Evolutionary conservation across 768 basidiomycete genomes (phyloP).

Genomic region (Lentinula guzmanii): DNA sequence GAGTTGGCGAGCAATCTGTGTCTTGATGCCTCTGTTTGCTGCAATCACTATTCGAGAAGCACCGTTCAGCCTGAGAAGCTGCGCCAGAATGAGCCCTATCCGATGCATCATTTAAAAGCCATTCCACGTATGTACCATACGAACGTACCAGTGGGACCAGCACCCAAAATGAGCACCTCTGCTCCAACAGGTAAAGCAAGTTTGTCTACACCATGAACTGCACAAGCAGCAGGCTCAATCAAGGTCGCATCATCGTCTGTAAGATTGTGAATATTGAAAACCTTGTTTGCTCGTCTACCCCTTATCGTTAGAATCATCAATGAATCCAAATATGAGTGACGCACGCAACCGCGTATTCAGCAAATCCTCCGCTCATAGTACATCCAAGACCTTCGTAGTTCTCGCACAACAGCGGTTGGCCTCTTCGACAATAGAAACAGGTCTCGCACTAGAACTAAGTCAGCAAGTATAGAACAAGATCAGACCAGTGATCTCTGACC

Average conservation of each 20-base stretch:
- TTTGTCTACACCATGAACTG: conserved; percentile 75
- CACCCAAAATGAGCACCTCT: conserved; percentile 69
- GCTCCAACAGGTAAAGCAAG: conserved; percentile 61
- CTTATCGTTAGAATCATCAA: not conserved
- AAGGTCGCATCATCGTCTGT: conserved; percentile 74
- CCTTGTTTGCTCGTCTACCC: conserved; percentile 52
- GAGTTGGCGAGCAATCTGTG: conserved; percentile 76
- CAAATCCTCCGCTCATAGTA: conserved; percentile 63
- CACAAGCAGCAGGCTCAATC: conserved; percentile 74
- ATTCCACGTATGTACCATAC: not conserved
- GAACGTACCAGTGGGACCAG: conserved; percentile 59
- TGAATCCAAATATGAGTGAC: conserved; percentile 11
- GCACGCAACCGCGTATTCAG: conserved; percentile 67
- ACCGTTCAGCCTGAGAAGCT: conserved; percentile 83
- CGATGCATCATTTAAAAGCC: not conserved
- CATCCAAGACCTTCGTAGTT: conserved; percentile 63
- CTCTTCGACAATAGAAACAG: conserved; percentile 72
- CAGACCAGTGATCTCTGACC: conserved; percentile 21
- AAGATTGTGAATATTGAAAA: conserved; percentile 72
- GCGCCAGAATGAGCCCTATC: conserved; percentile 76
- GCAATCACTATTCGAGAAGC: conserved; percentile 78
- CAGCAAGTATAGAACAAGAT: not conserved
- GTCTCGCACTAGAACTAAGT: conserved; percentile 36
- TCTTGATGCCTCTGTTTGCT: conserved; percentile 88
- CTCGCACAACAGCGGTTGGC: conserved; percentile 65